These are phyloP conservation scores for Coemansia sp. DNA, from an alignment of 192 early-diverging fungal genomes.

Conservation along the genomic window DNA sequence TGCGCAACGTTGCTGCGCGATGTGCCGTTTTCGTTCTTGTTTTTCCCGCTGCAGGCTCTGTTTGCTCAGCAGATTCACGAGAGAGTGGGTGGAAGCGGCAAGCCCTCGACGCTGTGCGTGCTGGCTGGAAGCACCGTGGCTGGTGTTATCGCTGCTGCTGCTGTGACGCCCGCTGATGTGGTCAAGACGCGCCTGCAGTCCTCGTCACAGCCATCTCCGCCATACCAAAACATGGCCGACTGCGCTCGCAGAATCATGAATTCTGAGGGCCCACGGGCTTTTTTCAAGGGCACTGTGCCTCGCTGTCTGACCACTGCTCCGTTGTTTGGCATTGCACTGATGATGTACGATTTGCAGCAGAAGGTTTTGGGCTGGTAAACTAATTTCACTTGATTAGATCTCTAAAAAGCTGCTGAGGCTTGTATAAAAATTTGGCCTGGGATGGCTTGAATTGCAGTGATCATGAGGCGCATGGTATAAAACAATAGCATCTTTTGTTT, in stretches of 20 bases:
- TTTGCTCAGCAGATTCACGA: constrained; percentile 40
- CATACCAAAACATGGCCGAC: constrained; percentile 38
- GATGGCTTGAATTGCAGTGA: no score
- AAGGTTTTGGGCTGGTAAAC: constrained; percentile 43
- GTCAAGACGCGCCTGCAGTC: constrained; percentile 75
- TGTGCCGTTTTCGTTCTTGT: constrained; percentile 86
- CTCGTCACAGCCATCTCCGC: constrained; percentile 52
- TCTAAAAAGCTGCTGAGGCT: no score
- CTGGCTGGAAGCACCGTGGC: constrained; percentile 94
- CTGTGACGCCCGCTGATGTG: constrained; percentile 73
- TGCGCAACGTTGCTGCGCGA: constrained; percentile 89
- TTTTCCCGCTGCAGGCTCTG: constrained; percentile 65
- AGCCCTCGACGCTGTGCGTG: constrained; percentile 72
- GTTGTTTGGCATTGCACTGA: constrained; percentile 61
- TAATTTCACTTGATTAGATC: neutral
- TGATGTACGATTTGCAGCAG: constrained; percentile 71
- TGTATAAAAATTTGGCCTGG: no score
- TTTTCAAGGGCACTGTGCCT: constrained; percentile 69
- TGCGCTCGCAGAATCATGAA: constrained; percentile 57
- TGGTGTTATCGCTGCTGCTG: constrained; percentile 85
- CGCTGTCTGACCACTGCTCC: constrained; percentile 52
- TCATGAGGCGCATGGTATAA: no score
- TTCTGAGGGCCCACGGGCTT: constrained; percentile 57
- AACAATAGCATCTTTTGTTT: no score
- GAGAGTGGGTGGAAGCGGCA: constrained; percentile 58